These are phyloP conservation scores for Pleoardoris graminearum DNA, from an alignment of 2,329 filamentous ascomycete genomes.

Conservation along the genomic window DNA sequence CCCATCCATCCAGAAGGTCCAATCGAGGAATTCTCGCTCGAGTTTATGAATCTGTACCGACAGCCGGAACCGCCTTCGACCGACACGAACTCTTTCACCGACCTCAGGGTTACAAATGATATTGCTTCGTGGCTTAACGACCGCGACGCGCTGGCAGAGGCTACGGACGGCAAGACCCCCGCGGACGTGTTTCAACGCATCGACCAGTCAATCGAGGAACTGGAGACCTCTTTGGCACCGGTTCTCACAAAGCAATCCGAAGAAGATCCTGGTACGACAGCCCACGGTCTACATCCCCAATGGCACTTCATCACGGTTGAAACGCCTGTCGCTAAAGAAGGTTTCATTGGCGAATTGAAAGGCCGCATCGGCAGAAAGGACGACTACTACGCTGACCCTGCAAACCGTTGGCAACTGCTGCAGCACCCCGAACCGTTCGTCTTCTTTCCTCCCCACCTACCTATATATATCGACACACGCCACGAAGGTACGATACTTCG, in stretches of 20 bases:
- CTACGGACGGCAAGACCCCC: constrained; percentile 64
- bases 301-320: constrained; percentile 70
- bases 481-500: constrained; percentile 83
- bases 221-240: constrained; percentile 56
- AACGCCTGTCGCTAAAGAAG: constrained; percentile 54
- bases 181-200: constrained; percentile 72
- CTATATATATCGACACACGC: constrained; percentile 90
- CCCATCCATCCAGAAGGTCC: constrained; percentile 68
- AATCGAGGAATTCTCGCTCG: constrained; percentile 70
- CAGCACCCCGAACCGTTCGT: constrained; percentile 58
- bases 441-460: constrained; percentile 78
- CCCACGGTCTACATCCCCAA: constrained; percentile 63
- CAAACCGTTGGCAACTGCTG: constrained; percentile 53
- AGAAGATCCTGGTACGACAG: constrained; percentile 52
- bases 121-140: constrained; percentile 80
- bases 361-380: constrained; percentile 53
- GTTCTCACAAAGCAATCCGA: constrained; percentile 57
- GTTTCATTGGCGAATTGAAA: constrained; percentile 73
- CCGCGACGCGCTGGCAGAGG: constrained; percentile 66
- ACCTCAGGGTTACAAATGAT: constrained; percentile 72
- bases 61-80: constrained; percentile 59
- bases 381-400: constrained; percentile 52
- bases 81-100: constrained; percentile 77
- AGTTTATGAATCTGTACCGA: constrained; percentile 76
- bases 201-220: constrained; percentile 58